Conservation (phyloP, 2,329 filamentous ascomycete genomes). For the Aspergillus sp. region DNA sequence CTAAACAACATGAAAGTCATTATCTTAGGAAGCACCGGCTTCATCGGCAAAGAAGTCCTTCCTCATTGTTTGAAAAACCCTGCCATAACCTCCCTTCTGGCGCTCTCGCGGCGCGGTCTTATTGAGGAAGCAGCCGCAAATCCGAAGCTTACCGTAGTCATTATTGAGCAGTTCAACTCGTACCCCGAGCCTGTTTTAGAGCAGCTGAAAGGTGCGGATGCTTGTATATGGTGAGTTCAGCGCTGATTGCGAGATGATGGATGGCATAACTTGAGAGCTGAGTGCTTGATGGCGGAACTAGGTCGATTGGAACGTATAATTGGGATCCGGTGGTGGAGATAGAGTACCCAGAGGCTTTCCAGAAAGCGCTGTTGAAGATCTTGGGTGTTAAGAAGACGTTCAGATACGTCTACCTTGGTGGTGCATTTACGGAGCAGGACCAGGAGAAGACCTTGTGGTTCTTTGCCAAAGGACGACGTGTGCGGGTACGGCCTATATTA, state of each 20-base stretch:
- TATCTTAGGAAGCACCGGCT: slow-evolving; percentile 51
- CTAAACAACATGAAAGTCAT: slow-evolving; percentile 48
- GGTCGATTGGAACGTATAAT: slow-evolving; percentile 16
- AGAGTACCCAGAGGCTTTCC: slow-evolving; percentile 16
- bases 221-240: slow-evolving; percentile 37
- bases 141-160: slow-evolving; percentile 44
- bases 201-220: slow-evolving; percentile 36
- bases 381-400: slow-evolving; percentile 23
- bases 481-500: slow-evolving; percentile 14
- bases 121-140: slow-evolving; percentile 33
- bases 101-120: slow-evolving; percentile 44
- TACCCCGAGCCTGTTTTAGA: slow-evolving; percentile 41
- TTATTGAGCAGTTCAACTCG: slow-evolving; percentile 47
- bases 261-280: too few species aligned
- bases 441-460: slow-evolving; percentile 33
- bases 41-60: slow-evolving; percentile 48
- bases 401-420: slow-evolving; percentile 37
- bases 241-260: too few species aligned
- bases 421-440: slow-evolving; percentile 32
- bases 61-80: slow-evolving; percentile 43
- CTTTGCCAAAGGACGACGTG: slow-evolving; percentile 16
- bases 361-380: slow-evolving; percentile 5
- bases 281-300: too few species aligned
- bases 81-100: slow-evolving; percentile 45
- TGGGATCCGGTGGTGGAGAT: slow-evolving; percentile 17